Percentiles rank a stretch among this genome's conserved stretches.
Conservation (phyloP, 2,329 filamentous ascomycete species). For the Aureobasidium sp. region DNA sequence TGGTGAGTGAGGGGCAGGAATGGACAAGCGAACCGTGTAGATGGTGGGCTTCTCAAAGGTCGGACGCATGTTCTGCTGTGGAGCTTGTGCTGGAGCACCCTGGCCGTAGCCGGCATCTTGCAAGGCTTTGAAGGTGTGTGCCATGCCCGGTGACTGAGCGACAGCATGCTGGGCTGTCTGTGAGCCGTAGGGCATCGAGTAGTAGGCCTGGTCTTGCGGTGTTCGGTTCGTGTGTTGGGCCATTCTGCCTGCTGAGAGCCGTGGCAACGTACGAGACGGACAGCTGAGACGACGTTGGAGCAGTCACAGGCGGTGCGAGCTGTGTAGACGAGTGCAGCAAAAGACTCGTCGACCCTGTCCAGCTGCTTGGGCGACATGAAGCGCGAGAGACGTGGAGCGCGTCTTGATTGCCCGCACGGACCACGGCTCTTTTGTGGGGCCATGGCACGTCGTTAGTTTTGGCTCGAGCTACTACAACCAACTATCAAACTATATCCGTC, state of each 20-base stretch:
- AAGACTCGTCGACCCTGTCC: no score
- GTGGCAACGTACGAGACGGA: no score
- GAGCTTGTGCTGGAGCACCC: conserved; percentile 1
- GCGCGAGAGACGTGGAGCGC: no score
- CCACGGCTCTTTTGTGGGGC: no score
- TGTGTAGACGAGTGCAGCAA: no score
- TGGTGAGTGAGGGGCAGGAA: not conserved
- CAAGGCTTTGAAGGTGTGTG: conserved; percentile 10
- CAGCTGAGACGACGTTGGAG: no score
- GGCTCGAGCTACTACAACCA: not conserved
- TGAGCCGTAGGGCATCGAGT: conserved; percentile 16
- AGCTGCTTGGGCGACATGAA: no score
- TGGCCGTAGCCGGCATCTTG: conserved; percentile 15
- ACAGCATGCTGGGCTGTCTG: conserved; percentile 10
- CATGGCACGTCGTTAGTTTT: no score
- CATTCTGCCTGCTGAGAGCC: not conserved
- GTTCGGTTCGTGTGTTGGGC: conserved; percentile 7
- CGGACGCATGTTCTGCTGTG: conserved; percentile 12
- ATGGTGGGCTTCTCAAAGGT: conserved; percentile 39
- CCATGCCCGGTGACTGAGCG: conserved; percentile 13
- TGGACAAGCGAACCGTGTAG: conserved; percentile 37
- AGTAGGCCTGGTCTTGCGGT: not conserved
- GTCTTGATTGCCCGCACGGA: no score
- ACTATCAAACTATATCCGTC: conserved; percentile 2
- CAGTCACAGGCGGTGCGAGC: no score